Conservation (phyloP, 192 early-diverging fungal species). For the Backusella westeae region DNA sequence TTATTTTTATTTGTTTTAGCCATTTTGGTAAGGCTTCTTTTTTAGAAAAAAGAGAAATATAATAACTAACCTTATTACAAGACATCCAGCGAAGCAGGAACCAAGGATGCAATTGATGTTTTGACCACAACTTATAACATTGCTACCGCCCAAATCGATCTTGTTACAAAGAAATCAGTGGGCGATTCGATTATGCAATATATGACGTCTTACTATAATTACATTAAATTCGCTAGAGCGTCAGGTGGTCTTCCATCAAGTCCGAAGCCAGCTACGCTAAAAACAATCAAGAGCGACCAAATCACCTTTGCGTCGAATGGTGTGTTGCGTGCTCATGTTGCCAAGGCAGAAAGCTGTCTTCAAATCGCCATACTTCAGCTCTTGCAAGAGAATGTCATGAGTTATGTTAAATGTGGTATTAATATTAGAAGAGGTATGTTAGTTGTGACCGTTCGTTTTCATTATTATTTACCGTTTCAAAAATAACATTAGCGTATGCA, state of each 20-base stretch:
- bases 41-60: not conserved
- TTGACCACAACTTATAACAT: slow-evolving; percentile 19
- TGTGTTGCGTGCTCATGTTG: slow-evolving; percentile 47
- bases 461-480: not conserved
- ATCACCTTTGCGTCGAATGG: slow-evolving; percentile 48
- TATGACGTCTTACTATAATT: slow-evolving; percentile 24
- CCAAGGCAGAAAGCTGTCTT: slow-evolving; percentile 48
- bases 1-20: slow-evolving; percentile 9
- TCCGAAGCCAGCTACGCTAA: slow-evolving; percentile 5
- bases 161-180: slow-evolving; percentile 31
- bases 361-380: slow-evolving; percentile 46
- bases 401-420: slow-evolving; percentile 51
- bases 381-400: slow-evolving; percentile 45
- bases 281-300: not conserved
- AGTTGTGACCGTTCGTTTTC: not conserved
- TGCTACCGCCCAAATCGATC: slow-evolving; percentile 22
- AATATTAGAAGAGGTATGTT: slow-evolving; percentile 52
- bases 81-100: slow-evolving; percentile 16
- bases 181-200: slow-evolving; percentile 36
- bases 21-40: slow-evolving; percentile 19
- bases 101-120: slow-evolving; percentile 22
- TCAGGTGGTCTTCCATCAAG: slow-evolving; percentile 2
- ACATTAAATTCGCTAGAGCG: slow-evolving; percentile 13
- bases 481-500: slow-evolving; percentile 18
- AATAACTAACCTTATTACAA: not conserved